These are phyloP conservation scores for Amaranthus cruentus DNA, from an alignment of 148 eudicot genomes.

Conservation along the genomic window DNA sequence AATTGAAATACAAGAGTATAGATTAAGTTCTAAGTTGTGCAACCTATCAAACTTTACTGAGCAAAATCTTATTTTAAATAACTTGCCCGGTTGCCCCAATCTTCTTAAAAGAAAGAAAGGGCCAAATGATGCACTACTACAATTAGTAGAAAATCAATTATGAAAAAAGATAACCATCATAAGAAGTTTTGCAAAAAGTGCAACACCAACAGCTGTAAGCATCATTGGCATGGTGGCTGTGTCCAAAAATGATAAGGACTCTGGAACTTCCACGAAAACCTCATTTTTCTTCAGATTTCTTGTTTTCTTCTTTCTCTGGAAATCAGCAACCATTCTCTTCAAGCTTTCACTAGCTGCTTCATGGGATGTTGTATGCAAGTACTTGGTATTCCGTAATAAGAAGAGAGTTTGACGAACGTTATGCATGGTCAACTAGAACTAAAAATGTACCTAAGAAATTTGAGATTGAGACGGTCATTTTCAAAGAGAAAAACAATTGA, in stretches of 20 bases:
- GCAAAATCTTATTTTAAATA: background rate
- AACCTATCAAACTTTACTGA: background rate
- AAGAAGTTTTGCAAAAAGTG: conserved; percentile 69
- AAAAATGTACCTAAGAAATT: background rate
- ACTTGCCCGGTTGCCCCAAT: background rate
- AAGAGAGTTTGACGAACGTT: conserved; percentile 26
- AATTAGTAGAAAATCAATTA: background rate
- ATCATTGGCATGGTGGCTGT: conserved; percentile 79
- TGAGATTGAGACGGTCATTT: too few relatives aligned
- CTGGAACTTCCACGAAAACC: conserved; percentile 72
- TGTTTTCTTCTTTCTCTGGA: conserved; percentile 52
- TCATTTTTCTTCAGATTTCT: conserved; percentile 45
- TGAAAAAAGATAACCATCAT: conserved; percentile 54
- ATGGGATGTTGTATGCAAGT: conserved; percentile 45
- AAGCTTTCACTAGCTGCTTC: conserved; percentile 57
- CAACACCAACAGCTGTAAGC: conserved; percentile 74
- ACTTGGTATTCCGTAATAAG: conserved; percentile 41
- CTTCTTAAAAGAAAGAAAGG: background rate
- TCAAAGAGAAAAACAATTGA: too few relatives aligned
- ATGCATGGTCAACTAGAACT: conserved; percentile 31
- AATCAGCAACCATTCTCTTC: conserved; percentile 52
- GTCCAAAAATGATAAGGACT: conserved; percentile 57
- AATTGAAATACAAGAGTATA: background rate
- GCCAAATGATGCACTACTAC: background rate
- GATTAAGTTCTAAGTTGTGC: background rate